A percentile compares a stretch with the other conserved stretches of the same genome.
Conservation (phyloP, 2,329 filamentous ascomycete species). For the Alternaria arborescens region DNA sequence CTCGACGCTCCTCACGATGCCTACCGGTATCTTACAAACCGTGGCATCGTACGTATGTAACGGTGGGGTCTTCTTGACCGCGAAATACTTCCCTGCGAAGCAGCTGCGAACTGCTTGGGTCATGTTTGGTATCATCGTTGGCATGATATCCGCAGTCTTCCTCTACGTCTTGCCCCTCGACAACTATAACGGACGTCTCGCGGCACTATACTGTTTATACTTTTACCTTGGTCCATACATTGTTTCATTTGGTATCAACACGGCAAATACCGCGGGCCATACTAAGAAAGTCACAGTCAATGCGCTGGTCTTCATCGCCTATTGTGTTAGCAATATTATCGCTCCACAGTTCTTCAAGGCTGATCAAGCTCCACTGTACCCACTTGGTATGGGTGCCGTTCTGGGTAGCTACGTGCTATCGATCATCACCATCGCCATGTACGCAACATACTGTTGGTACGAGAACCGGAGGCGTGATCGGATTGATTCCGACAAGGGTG, state of each 20-base stretch:
- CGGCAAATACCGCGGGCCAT: constrained; percentile 38
- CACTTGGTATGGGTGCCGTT: constrained; percentile 12
- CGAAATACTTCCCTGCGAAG: constrained; percentile 35
- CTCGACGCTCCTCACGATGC: constrained; percentile 37
- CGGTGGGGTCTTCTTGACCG: constrained; percentile 47
- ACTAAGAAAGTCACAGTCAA: constrained; percentile 51
- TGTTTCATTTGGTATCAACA: constrained; percentile 23
- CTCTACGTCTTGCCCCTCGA: constrained; percentile 38
- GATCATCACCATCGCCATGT: constrained; percentile 42
- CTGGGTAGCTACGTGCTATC: constrained; percentile 22
- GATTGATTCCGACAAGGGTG: constrained; percentile 24
- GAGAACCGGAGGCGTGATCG: constrained; percentile 41
- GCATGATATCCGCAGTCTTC: constrained; percentile 37
- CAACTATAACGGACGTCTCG: constrained; percentile 37
- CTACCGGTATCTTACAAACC: constrained; percentile 44
- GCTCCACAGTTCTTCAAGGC: constrained; percentile 53
- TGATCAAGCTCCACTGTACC: constrained; percentile 46
- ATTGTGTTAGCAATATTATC: constrained; percentile 52
- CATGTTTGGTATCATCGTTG: constrained; percentile 40
- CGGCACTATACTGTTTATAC: constrained; percentile 42
- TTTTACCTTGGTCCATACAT: constrained; percentile 29
- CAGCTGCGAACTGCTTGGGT: constrained; percentile 34
- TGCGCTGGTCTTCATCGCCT: constrained; percentile 52
- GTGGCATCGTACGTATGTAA: constrained; percentile 51
- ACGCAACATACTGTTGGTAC: constrained; percentile 38